Evolutionary conservation across 176 grass and related monocot species (phyloP), one percentile per base, ranked within the genome.

Genomic region (Oryza glaberrima): DNA sequence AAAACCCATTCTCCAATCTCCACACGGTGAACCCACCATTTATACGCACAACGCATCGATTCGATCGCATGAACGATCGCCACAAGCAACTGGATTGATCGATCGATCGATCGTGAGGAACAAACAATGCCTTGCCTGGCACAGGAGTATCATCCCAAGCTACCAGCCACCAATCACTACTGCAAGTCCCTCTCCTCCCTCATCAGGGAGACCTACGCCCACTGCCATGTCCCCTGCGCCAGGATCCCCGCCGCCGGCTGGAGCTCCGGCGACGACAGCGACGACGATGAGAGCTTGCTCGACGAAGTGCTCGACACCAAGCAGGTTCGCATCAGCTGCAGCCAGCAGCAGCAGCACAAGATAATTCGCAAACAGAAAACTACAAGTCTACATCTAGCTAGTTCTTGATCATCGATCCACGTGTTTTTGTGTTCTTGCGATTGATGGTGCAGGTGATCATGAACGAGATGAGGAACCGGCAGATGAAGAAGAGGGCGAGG

Each of bases 391-490:
- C 52, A 56, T 17, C 52, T 58, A 4, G 13, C 11, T 38, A 43
- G 40, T 26, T 36, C 32, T 84, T 73, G 51, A 66, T 84, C 40
- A 10, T 32, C 30, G 30, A 32, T 74, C 36, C 65, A 38, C 67
- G 54, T 20, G 16, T 58, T 58, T 19, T 41, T 81, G 54, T 20
- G 16, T 58, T 58, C 25, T 41, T 81, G 65, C 13, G 43, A 38
- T 76, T 74, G 15, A 8, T 65, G 81, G 41, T 23, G 76, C 85
- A 93, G 96, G 83, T 88, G 88, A 81, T 99, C 43, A 36, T 99
- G 0, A 80, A 85, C 78, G 96, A 99, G 96, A 90, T 96, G 73
- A 86, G 88, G 91, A 92, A 70, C 15, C 86, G 96, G 75, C 86
- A 86, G 65, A 82, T 92, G 81, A 94, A 65, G 88, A 88, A 80